Evolutionary conservation across 495 filamentous ascomycete species (phyloP), one percentile per base, ranked within the genome.

Genomic region (Hypoxylon fuscum): DNA sequence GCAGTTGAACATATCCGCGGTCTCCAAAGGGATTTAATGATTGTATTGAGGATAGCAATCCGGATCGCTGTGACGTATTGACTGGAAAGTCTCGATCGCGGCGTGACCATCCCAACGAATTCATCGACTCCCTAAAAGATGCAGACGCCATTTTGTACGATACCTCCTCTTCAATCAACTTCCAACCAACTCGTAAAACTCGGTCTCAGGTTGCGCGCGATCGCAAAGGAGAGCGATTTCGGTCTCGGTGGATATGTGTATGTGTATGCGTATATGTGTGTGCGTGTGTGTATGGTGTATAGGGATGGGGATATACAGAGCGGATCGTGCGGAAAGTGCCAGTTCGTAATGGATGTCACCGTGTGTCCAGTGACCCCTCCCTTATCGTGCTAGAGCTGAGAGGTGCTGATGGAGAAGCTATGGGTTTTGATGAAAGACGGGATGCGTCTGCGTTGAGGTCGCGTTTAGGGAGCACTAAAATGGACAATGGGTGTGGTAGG

Each of bases 71-170:
- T 48, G 87, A 77, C 38, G 92, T 96, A 75, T 85, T 90, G 59
- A 88, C 90, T 51, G 62, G 66, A 23, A 89, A 72, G 68, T 96
- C 91, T 49, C 85, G 78, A 40, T 95, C 90, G 68, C 95, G 86
- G 48, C 95, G 89, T 67, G 92, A 89, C 95, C 95, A 98, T 21
- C 95, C 95, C 59, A 98, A 78, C 29, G 91, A 93, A 79, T 92
- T 96, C 84, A 98, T 91, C 18, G 90, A 94, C 72, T 96, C 90
- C 59, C 93, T 85, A 77, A 98, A 98, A 7, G 92, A 90, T 55
- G 86, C 80, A 58, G 93, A 93, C 32, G 95, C 91, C 95, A 98
- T 98, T 65, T 54, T 52, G 18, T 52, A 61, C 37, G 27, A 14
- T 57, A 5, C 40, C 15, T 32, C 46, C 27, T 45, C n/a, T 44